These are phyloP conservation scores for Knoxia roxburghii DNA, from an alignment of 257 asterid species.

Conservation along the genomic window DNA sequence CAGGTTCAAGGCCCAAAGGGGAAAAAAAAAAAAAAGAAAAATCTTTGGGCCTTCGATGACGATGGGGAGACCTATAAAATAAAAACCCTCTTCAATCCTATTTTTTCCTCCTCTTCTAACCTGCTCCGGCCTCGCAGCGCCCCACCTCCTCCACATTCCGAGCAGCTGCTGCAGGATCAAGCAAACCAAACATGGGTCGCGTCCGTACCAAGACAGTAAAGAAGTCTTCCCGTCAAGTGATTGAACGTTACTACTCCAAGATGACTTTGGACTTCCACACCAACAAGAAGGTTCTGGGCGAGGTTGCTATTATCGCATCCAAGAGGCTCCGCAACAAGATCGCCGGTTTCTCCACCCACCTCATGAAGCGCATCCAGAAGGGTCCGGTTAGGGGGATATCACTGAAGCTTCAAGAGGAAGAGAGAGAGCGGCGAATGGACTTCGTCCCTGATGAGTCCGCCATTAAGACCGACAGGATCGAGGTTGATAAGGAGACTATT, in stretches of 20 bases:
- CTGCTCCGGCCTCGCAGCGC: not conserved
- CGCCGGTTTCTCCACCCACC: slow-evolving; percentile 66
- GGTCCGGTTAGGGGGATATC: slow-evolving; percentile 72
- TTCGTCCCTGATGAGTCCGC: slow-evolving; percentile 64
- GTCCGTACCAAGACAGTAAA: slow-evolving; percentile 77
- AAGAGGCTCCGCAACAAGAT: slow-evolving; percentile 77
- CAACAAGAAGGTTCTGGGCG: slow-evolving; percentile 58
- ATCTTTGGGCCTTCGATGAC: no score
- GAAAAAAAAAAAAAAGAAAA: no score
- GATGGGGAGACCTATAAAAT: no score
- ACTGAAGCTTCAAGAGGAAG: slow-evolving; percentile 70
- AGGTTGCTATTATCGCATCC: slow-evolving; percentile 64
- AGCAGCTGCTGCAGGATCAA: not conserved
- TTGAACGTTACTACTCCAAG: slow-evolving; percentile 59
- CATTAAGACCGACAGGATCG: slow-evolving; percentile 43
- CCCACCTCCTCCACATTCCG: not conserved
- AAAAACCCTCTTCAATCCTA: no score
- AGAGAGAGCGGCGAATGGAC: slow-evolving; percentile 79
- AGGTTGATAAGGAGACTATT: slow-evolving; percentile 67
- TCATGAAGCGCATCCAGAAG: slow-evolving; percentile 68
- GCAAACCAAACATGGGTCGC: slow-evolving; percentile 43
- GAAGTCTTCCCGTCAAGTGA: slow-evolving; percentile 62
- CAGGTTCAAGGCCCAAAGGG: no score
- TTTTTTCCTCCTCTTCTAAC: no score
- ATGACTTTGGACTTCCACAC: slow-evolving; percentile 65